A percentile compares a stretch with the other conserved stretches of the same genome.
Conservation (phyloP, 768 basidiomycete genomes). For the Lactifluus rugatus region DNA sequence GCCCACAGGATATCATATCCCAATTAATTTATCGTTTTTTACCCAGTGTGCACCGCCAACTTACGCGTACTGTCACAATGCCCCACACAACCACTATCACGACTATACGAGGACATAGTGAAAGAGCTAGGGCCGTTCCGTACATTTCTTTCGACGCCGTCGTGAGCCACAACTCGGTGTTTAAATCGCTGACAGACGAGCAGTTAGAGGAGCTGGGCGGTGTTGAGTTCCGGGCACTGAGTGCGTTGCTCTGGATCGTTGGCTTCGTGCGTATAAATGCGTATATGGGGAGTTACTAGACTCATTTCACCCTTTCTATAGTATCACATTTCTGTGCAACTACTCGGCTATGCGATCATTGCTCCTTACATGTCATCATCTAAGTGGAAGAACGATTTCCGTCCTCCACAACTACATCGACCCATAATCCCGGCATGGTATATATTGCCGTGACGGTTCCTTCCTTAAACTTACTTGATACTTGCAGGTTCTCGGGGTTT, state of each 20-base stretch:
- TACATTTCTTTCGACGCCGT: conserved; percentile 82
- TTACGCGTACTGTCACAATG: conserved; percentile 67
- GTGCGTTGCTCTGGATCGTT: conserved; percentile 74
- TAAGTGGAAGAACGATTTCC: conserved; percentile 53
- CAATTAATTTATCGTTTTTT: conserved; percentile 46
- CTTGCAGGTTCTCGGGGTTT: conserved; percentile 68
- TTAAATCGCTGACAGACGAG: conserved; percentile 59
- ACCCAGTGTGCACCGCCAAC: conserved; percentile 46
- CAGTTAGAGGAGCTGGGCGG: conserved; percentile 90
- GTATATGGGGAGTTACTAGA: neutral
- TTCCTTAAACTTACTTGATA: neutral
- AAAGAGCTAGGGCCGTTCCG: conserved; percentile 46
- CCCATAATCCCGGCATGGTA: conserved; percentile 59
- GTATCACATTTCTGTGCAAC: conserved; percentile 72
- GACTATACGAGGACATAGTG: conserved; percentile 31
- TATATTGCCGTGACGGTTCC: conserved; percentile 7
- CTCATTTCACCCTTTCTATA: conserved; percentile 25
- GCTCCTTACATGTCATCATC: conserved; percentile 66
- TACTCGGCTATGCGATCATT: conserved; percentile 61
- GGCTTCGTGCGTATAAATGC: conserved; percentile 42
- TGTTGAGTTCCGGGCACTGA: conserved; percentile 83
- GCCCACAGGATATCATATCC: conserved; percentile 48
- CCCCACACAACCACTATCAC: conserved; percentile 57
- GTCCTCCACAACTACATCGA: conserved; percentile 47
- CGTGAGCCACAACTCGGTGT: conserved; percentile 76